Evolutionary conservation across 345 rosid species (phyloP).

Genomic region (Eucalyptus cladocalyx): DNA sequence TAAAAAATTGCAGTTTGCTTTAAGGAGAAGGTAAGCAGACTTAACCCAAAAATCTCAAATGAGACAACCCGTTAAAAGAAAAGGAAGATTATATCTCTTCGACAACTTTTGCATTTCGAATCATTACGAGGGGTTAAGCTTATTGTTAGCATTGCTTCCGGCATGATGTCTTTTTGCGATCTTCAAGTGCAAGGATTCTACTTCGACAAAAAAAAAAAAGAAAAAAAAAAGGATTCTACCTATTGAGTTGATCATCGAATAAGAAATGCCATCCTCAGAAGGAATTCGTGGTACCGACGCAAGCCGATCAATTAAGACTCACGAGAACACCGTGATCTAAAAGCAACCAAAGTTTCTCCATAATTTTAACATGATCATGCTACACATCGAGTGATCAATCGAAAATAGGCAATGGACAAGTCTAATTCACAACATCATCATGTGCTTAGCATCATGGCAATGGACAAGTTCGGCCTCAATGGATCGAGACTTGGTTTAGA

Average conservation of each 20-base stretch:
- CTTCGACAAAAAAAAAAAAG: no score
- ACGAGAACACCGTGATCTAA: neutral
- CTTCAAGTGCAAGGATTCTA: neutral
- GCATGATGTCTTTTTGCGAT: neutral
- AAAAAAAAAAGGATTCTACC: neutral
- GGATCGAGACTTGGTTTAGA: neutral
- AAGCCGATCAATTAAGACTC: neutral
- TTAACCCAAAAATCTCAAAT: neutral
- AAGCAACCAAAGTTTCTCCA: neutral
- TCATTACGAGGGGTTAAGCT: neutral
- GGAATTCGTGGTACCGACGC: neutral
- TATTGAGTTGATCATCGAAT: neutral
- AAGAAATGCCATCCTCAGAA: accelerated
- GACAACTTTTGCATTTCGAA: neutral
- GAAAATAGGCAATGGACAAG: accelerated
- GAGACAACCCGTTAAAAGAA: neutral
- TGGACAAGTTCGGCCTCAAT: accelerated
- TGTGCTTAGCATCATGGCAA: neutral
- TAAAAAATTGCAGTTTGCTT: neutral
- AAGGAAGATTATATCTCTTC: neutral
- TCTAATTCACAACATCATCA: neutral
- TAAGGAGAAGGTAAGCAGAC: neutral
- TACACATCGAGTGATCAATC: neutral
- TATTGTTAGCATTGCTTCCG: neutral
- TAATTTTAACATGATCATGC: neutral